Evolutionary conservation across 2,329 filamentous ascomycete genomes (phyloP).

Genomic region (Alternaria infectoria): DNA sequence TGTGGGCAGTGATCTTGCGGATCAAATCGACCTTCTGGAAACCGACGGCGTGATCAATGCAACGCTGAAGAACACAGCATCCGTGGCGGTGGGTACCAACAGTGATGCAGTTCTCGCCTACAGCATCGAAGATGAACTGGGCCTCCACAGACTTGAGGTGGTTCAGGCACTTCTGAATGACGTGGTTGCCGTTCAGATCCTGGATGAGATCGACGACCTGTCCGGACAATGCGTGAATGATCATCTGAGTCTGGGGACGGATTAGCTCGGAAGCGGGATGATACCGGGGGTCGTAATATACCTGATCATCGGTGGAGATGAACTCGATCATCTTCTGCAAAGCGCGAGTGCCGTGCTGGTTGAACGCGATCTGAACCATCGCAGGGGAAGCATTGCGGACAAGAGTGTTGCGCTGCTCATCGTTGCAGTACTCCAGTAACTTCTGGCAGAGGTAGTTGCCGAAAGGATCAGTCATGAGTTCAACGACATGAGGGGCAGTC

Average conservation of each 20-base stretch:
- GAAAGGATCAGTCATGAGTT: slow-evolving; percentile 98
- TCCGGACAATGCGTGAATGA: slow-evolving; percentile 81
- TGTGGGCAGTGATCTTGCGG: slow-evolving; percentile 82
- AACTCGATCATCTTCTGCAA: slow-evolving; percentile 99
- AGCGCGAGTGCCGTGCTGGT: slow-evolving; percentile 95
- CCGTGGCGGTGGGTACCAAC: slow-evolving; percentile 97
- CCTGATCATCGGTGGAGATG: slow-evolving; percentile 82
- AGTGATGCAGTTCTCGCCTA: slow-evolving; percentile 82
- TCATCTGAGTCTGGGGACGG: slow-evolving; percentile 67
- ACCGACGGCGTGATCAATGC: slow-evolving; percentile 94
- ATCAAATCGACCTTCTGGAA: slow-evolving; percentile 89
- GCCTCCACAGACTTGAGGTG: slow-evolving; percentile 84
- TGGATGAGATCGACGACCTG: slow-evolving; percentile 94
- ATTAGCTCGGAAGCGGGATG: slow-evolving; percentile 14
- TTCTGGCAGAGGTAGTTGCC: slow-evolving; percentile 99
- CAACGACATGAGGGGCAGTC: slow-evolving; percentile 90
- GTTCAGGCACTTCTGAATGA: slow-evolving; percentile 98
- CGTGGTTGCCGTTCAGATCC: slow-evolving; percentile 97
- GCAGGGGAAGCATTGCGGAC: slow-evolving; percentile 88
- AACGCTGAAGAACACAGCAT: slow-evolving; percentile 96
- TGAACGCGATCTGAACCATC: slow-evolving; percentile 91
- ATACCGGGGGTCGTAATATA: slow-evolving; percentile 19
- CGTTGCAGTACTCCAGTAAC: slow-evolving; percentile 91
- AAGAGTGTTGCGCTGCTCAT: slow-evolving; percentile 90
- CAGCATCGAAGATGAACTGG: slow-evolving; percentile 96